Conservation (phyloP, 2,329 filamentous ascomycete species). For the Fusarium sp. region DNA sequence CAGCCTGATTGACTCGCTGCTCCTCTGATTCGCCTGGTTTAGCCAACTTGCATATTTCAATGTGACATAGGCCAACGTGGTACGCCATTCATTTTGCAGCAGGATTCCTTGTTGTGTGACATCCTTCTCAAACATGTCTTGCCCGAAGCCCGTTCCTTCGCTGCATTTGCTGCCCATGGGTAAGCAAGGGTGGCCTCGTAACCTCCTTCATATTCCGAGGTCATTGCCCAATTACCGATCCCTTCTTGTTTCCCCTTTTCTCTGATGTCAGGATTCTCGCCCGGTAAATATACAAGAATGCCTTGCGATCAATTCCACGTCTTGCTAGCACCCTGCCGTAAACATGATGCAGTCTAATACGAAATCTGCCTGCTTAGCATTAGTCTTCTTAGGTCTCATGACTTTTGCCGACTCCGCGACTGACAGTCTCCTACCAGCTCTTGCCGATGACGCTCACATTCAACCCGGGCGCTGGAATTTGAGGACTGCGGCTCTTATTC, state of each 20-base stretch:
- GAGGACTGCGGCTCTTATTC: not conserved
- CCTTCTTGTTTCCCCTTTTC: not conserved
- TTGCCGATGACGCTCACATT: not conserved
- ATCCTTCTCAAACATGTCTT: not conserved
- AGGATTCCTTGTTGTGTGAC: not conserved
- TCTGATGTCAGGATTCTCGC: not conserved
- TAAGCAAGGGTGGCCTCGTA: not conserved
- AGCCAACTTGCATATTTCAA: not conserved
- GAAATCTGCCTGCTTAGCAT: not conserved
- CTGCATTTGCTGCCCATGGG: not conserved
- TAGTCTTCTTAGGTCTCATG: not conserved
- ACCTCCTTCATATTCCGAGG: accelerated
- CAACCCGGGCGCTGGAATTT: not conserved
- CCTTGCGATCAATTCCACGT: not conserved
- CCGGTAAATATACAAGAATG: not conserved
- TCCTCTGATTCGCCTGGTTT: not conserved
- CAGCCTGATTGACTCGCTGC: not conserved
- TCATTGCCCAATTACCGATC: accelerated
- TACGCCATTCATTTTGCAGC: not conserved
- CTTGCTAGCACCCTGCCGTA: not conserved
- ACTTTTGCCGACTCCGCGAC: not conserved
- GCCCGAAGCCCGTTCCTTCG: too few relatives aligned
- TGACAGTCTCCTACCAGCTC: not conserved
- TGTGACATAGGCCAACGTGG: not conserved
- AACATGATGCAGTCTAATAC: not conserved